A percentile compares a stretch with the other conserved stretches of the same genome.
phyloP scores from a whole-genome alignment of 2,329 filamentous ascomycete species.

The Colletotrichum brevisporum region DNA sequence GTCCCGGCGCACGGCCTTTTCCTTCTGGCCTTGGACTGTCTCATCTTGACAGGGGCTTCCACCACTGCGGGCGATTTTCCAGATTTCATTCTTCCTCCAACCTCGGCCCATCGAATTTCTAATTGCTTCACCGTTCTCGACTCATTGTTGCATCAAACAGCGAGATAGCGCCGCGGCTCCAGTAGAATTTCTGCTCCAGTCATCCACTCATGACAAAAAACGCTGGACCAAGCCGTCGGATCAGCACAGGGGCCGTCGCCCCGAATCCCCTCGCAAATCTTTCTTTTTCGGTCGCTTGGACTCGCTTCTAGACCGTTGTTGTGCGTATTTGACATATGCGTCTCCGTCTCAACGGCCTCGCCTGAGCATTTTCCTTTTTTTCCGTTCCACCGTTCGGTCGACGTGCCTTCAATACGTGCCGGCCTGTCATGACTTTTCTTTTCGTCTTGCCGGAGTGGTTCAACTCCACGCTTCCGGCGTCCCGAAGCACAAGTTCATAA shows the following conservation, averaged over 20 bases:
- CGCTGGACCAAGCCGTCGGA: conserved; percentile 2
- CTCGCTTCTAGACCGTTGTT: background rate
- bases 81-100: conserved; percentile 10
- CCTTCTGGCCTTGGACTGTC: background rate
- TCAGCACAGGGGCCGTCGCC: conserved; percentile 14
- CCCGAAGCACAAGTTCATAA: background rate
- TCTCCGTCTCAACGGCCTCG: background rate
- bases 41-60: conserved; percentile 15
- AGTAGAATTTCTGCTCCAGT: conserved; percentile 20
- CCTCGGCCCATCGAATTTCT: conserved; percentile 15
- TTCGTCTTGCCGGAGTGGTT: background rate
- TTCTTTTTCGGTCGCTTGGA: conserved; percentile 27
- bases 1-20: conserved; percentile 28
- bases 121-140: conserved; percentile 1
- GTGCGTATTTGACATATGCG: background rate
- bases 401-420: conserved; percentile 2
- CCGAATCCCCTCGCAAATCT: conserved; percentile 12
- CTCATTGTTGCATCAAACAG: conserved; percentile 15
- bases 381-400: conserved; percentile 13
- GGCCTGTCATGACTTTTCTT: conserved; percentile 3
- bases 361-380: background rate
- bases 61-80: background rate
- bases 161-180: background rate
- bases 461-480: conserved; percentile 18
- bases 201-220: background rate